phyloP scores from a whole-genome alignment of 805 yeast species.

The Teunomyces lycoperdinae region DNA sequence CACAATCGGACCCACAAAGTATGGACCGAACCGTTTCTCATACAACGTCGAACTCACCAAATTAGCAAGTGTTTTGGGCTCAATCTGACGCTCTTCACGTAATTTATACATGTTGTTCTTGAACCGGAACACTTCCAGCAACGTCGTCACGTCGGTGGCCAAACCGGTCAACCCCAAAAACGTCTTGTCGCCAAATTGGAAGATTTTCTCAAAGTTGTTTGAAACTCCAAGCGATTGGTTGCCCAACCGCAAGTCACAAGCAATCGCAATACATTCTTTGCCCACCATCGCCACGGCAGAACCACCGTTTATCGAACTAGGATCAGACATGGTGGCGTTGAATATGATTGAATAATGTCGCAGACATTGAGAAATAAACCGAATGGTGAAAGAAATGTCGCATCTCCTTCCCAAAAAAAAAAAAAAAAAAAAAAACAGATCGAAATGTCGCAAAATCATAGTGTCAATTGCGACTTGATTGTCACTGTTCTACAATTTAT shows the following conservation, averaged over 20 bases:
- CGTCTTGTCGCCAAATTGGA: constrained; percentile 74
- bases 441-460: background rate
- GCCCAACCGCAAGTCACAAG: constrained; percentile 92
- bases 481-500: constrained; percentile 2
- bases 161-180: constrained; percentile 92
- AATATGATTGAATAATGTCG: background rate
- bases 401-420: background rate
- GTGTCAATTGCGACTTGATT: background rate
- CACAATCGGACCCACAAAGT: constrained; percentile 93
- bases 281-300: constrained; percentile 98
- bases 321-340: constrained; percentile 57
- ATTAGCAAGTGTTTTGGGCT: constrained; percentile 91
- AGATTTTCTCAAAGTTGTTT: constrained; percentile 89
- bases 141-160: constrained; percentile 89
- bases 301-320: constrained; percentile 85
- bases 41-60: constrained; percentile 87
- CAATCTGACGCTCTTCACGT: constrained; percentile 87
- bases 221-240: constrained; percentile 90
- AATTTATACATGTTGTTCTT: constrained; percentile 86
- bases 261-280: constrained; percentile 97
- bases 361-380: too few species aligned
- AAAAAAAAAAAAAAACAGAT: background rate
- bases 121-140: constrained; percentile 75
- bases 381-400: background rate
- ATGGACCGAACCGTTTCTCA: constrained; percentile 92